Percentiles rank a stretch among this genome's conserved stretches.
phyloP scores from a whole-genome alignment of 257 asterid genomes.

The Eucommia ulmoides region DNA sequence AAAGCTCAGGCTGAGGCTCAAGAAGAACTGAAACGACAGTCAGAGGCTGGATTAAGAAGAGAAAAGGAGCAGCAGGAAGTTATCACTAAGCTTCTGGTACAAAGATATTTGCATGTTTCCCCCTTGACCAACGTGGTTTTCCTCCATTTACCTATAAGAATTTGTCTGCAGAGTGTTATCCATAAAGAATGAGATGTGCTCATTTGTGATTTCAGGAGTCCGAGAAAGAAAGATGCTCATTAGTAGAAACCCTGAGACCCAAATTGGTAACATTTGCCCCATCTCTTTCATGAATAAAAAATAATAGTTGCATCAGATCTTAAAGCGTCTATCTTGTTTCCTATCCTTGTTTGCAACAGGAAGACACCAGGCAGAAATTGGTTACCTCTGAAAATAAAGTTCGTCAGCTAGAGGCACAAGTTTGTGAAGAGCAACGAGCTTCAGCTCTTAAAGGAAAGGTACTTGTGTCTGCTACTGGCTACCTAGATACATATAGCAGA shows the following conservation, averaged over 20 bases:
- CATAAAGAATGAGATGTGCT: constrained; percentile 3
- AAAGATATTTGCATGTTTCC: not conserved
- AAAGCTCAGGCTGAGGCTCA: constrained; percentile 79
- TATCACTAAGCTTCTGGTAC: constrained; percentile 83
- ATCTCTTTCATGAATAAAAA: constrained; percentile 3
- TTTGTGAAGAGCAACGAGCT: constrained; percentile 66
- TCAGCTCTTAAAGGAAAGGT: constrained; percentile 55
- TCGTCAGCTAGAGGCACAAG: constrained; percentile 81
- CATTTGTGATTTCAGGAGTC: constrained; percentile 46
- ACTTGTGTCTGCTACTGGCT: constrained; percentile 12
- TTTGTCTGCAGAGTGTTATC: not conserved
- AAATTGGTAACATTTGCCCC: constrained; percentile 57
- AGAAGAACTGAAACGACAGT: constrained; percentile 56
- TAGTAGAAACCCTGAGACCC: constrained; percentile 74
- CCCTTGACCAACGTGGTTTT: too few species aligned
- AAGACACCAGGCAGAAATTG: constrained; percentile 84
- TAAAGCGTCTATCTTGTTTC: constrained; percentile 9
- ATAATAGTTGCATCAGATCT: constrained; percentile 1
- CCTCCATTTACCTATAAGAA: not conserved
- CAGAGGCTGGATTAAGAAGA: constrained; percentile 57
- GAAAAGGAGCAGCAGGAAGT: constrained; percentile 91
- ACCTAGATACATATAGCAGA: not conserved
- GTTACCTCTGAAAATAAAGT: constrained; percentile 80
- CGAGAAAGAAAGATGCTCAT: constrained; percentile 68
- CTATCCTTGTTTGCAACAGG: constrained; percentile 29